Evolutionary conservation across 225 moss, liverwort and hornwort species (phyloP), one percentile per base, ranked within the genome.

Genomic region (Pseudisothecium myosuroides): DNA sequence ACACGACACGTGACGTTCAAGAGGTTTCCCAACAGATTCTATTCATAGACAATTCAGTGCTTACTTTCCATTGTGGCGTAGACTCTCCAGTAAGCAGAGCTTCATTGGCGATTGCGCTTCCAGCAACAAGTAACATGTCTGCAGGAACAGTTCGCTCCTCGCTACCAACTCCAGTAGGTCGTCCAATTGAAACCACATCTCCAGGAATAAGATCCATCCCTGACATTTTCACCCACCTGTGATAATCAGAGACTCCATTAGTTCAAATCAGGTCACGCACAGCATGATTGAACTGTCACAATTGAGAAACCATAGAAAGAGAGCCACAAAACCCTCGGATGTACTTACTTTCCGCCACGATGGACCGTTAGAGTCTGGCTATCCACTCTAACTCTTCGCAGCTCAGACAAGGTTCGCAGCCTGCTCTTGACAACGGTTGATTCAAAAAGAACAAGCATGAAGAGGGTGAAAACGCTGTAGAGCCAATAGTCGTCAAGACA

Each of bases 31-130:
- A 84, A 64, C 87, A 89, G 65, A 68, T 55, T 73, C 52, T 79
- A 47, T 45, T 47, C 72, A 78, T 65, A 82, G 27, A 75, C 24
- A 88, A 89, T 31, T 76, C 37, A 61, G 85, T 67, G 66, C 94
- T 92, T 93, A 97, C 97, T 95, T 99, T 99, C 98, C 98, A 99
- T 88, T 99, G 98, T 66, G 98, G 98, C 63, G 98, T 99, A 80
- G 98, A 99, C 89, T 99, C 98, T 92, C 98, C 98, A 61, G 98
- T 99, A 73, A 99, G 90, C 58, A 99, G 93, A 65, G 98, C 96
- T 93, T 99, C 98, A 89, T 99, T 99, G 76, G 96, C 95, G 64
- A 99, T 99, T 63, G 95, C 98, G 88, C 95, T 99, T 45, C 98
- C 98, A 82, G 97, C 96, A 92, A 99, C 88, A 37, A 99, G 89